These are phyloP conservation scores for Plenodomus tracheiphilus DNA, from an alignment of 2,329 filamentous ascomycete species.

Conservation along the genomic window DNA sequence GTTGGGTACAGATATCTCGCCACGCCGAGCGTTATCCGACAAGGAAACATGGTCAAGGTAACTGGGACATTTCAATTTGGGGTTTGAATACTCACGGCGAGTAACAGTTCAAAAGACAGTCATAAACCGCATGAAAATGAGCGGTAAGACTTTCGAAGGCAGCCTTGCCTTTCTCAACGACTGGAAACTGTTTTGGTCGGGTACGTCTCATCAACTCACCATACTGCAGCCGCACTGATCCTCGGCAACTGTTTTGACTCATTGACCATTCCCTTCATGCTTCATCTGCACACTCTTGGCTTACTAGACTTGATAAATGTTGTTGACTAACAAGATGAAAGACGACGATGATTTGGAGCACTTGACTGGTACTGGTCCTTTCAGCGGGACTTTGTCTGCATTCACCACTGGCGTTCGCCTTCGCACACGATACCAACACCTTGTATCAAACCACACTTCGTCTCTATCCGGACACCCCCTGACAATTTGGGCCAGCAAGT, in stretches of 20 bases:
- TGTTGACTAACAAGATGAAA: conserved; percentile 23
- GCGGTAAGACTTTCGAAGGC: conserved; percentile 50
- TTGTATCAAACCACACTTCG: conserved; percentile 40
- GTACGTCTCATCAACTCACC: conserved; percentile 16
- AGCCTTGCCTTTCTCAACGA: conserved; percentile 58
- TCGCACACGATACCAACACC: conserved; percentile 56
- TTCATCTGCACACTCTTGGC: neutral
- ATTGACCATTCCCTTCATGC: neutral
- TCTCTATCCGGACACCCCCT: conserved; percentile 12
- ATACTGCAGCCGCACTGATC: neutral
- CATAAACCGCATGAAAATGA: conserved; percentile 50
- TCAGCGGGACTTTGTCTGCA: conserved; percentile 58
- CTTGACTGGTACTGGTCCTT: conserved; percentile 59
- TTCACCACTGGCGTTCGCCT: conserved; percentile 60
- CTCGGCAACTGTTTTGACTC: neutral
- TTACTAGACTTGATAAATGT: neutral
- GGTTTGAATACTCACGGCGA: conserved; percentile 12
- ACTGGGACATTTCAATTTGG: conserved; percentile 24
- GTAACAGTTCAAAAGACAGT: conserved; percentile 53
- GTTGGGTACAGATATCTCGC: conserved; percentile 55
- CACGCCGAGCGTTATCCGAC: conserved; percentile 64
- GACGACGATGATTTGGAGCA: conserved; percentile 54
- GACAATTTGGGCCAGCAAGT: conserved; percentile 59
- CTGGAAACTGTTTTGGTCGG: conserved; percentile 59
- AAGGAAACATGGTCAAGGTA: conserved; percentile 53